Base-by-base conservation (phyloP, 2,329 filamentous ascomycete genomes). In the Raffaelea albimanens region DNA sequence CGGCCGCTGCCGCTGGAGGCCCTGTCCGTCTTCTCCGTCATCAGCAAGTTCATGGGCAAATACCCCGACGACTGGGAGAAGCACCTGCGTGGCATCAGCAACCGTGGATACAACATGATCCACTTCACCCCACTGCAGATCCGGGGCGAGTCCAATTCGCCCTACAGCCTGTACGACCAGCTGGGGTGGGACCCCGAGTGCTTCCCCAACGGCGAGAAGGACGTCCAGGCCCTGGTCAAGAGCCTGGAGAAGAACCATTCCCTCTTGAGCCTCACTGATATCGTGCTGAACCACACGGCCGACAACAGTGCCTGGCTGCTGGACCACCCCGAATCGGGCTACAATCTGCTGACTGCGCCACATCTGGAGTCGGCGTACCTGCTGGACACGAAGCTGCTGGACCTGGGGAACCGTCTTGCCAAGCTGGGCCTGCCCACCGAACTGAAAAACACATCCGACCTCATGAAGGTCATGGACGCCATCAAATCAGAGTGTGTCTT, bases 21-120 rank as follows among this genome's bases (percentile, higher is more conserved):
- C 1, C 72, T 98, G 44, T 94, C 88, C 14, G 78, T 96, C 55
- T 95, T 96, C 67, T 97, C 93, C 11, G 76, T 91, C 48, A 87
- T 98, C 53, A 96, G 91, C 61, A 98, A 98, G 67, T 96, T 96
- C 68, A 94, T 98, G 87, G 93, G 93, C 53, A 82, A 83, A 60
- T 95, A 93, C 61, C 88, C 91, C 0, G 73, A 73, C 16, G 87
- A 95, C 59, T 98, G 91, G 90, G 81, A 96, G 61, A 84, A 80
- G 45, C 91, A 97, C 63, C 70, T 98, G 49, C 76, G 78, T 48
- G 90, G 93, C 23, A 95, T 98, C 62, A 86, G 87, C 62, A 80
- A 86, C 58, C 78, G 93, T 52, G 90, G 90, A 41, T 98, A 98
- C 74, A 98, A 98, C 68, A 96, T 97, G 89, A 82, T 98, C 51